Percentiles rank a stretch among this genome's conserved stretches.
phyloP scores from a whole-genome alignment of 2,329 filamentous ascomycete species.

The Dactylonectria estremocensis region DNA sequence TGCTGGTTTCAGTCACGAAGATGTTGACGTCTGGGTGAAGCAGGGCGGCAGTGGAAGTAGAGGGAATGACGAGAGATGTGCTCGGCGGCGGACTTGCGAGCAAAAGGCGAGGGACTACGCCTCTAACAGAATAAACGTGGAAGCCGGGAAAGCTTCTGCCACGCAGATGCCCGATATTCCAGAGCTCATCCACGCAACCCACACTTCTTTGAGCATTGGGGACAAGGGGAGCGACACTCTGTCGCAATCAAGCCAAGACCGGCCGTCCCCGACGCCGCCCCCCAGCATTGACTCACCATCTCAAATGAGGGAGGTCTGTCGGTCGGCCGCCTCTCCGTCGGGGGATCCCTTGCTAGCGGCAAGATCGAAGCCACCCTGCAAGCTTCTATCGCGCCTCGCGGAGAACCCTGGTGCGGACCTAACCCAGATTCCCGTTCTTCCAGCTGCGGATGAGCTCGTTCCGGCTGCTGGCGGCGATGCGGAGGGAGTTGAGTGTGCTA shows the following conservation, averaged over 20 bases:
- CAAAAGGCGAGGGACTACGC: constrained; percentile 11
- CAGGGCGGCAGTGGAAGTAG: neutral
- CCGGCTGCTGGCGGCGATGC: neutral
- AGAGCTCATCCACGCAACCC: constrained; percentile 2
- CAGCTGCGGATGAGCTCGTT: neutral
- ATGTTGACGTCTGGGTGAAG: constrained; percentile 8
- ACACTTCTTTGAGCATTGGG: neutral
- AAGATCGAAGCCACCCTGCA: constrained; percentile 2
- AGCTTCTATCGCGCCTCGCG: constrained; percentile 16
- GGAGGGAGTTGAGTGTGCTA: constrained; percentile 15
- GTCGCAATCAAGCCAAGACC: constrained; percentile 5
- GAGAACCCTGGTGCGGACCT: constrained; percentile 19
- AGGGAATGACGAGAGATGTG: neutral
- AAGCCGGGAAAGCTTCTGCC: constrained; percentile 2
- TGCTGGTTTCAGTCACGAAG: constrained; percentile 14
- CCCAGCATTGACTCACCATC: constrained; percentile 3
- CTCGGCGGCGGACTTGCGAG: constrained; percentile 2
- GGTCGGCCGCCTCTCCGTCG: neutral
- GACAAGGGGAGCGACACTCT: neutral
- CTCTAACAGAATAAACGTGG: neutral
- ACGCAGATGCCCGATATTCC: constrained; percentile 6
- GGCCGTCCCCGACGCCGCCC: neutral
- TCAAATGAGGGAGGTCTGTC: neutral
- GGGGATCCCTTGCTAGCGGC: neutral
- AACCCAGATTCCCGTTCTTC: constrained; percentile 8